Evolutionary conservation across 2,329 filamentous ascomycete genomes (phyloP), one percentile per base, ranked within the genome.

Genomic region (Hymenotorrendiella dingleyae): DNA sequence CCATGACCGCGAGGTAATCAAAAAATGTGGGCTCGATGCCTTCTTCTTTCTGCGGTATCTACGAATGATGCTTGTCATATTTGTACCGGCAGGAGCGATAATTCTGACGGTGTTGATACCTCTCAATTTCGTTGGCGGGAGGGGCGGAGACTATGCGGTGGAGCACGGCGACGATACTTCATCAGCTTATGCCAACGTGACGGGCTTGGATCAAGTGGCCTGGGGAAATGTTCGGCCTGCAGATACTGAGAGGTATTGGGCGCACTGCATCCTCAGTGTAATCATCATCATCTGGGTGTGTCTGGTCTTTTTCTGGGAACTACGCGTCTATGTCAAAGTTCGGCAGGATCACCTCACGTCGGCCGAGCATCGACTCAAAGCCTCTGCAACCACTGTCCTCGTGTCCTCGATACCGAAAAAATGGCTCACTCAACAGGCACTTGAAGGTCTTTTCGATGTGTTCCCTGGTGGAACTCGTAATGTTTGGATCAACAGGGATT

Each of bases 1-100:
- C 67, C 63, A 79, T 70, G 76, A 86, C 48, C 73, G 86, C 10
- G 87, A 94, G 54, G 80, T 98, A 54, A 94, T 98, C 56, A 84
- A 91, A 40, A 94, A 96, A 64, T 96, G 91, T 54, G 93, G 93
- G 14, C 76, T 98, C 8, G 93, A 98, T 62, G 89, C 91, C 58
- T 98, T 95, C 67, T 95, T 97, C 70, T 98, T 98, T 64, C 73
- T 98, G 1, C 85, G 94, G 49, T 98, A 95, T 59, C 76, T 90
- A 20, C 80, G 84, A 48, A 84, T 86, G 58, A 78, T 97, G 4
- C 75, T 97, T 32, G 82, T 95, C 60, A 94, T 98, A 49, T 97
- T 98, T 62, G 68, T 94, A 28, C 89, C 93, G 1, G 80, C 95
- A 43, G 80, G 85, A 10, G 54, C 78, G 20, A 59, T 96, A 38